Evolutionary conservation across 768 basidiomycete genomes (phyloP), one percentile per base, ranked within the genome.

Genomic region (Mycena alexandri): DNA sequence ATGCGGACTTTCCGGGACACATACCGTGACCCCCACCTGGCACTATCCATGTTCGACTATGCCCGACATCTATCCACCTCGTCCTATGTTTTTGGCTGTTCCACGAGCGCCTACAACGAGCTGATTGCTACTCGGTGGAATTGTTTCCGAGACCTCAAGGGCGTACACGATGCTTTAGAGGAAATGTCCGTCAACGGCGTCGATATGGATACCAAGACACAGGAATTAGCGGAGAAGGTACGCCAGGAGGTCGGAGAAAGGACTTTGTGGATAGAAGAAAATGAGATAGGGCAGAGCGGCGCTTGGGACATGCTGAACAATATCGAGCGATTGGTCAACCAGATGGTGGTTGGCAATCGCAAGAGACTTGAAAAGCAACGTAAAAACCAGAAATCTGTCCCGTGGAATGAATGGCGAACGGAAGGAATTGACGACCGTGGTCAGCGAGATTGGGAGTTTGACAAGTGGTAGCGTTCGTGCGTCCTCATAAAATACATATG

Each of bases 1-100:
- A 94, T 98, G 87, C 83, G 83, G 29, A 83, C 87, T 13, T 91
- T 96, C 75, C 88, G 96, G 24, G 91, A 90, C 72, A 90, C 88
- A 56, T 95, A 92, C 77, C 78, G 78, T 19, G 90, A 95, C 66
- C 95, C 96, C 1, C 85, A 94, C 73, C 84, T 95, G 29, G 90
- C 95, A 1, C 85, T 98, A 19, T 84, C 90, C 21, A 85, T 97
- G 25, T 98, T 98, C 81, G 83, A 90, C 55, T 86, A 95, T 76
- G 93, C 94, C 0, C 87, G 90, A 44, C 85, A 85, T 44, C 85
- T 90, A 5, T 94, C 93, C 1, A 86, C 91, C 54, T 84, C 90
- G 5, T 94, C 92, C 6, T 98, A 94, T 77, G 91, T 96, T 34
- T 90, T 91, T 72, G 96, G 96, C 3, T 98, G 96, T 78, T 92